These are phyloP conservation scores for Diaporthe ampelina DNA, from an alignment of 2,329 filamentous ascomycete species.

Conservation along the genomic window DNA sequence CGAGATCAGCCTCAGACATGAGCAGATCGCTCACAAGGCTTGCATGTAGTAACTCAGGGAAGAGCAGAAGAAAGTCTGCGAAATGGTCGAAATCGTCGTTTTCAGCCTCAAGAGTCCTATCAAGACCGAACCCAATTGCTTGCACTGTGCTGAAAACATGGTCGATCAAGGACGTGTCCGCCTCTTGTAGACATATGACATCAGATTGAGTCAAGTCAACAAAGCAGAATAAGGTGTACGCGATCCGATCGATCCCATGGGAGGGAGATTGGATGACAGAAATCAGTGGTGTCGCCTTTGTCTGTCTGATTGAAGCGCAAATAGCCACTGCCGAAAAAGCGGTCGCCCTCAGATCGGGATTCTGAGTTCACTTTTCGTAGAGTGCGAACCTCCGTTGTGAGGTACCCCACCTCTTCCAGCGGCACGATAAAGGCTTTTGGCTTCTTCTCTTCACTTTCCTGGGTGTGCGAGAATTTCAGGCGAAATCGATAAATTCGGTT, in stretches of 20 bases:
- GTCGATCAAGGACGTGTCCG: background rate
- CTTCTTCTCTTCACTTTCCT: background rate
- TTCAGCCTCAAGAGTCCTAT: accelerated
- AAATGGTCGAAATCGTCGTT: accelerated
- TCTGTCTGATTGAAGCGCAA: slow-evolving; percentile 3
- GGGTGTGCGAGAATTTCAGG: background rate
- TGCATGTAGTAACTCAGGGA: background rate
- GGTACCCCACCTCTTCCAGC: background rate
- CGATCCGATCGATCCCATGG: background rate
- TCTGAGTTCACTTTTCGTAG: background rate
- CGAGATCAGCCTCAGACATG: slow-evolving; percentile 2
- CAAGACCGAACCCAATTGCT: background rate
- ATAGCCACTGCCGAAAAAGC: background rate
- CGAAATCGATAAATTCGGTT: background rate
- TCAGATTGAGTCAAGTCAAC: background rate
- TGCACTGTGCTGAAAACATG: background rate
- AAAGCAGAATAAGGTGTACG: background rate
- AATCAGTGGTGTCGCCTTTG: background rate
- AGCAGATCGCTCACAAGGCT: background rate
- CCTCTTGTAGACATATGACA: accelerated
- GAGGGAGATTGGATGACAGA: background rate
- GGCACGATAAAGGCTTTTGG: background rate
- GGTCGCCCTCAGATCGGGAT: background rate
- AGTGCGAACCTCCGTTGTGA: background rate
- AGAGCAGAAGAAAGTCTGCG: background rate